Percentiles rank a stretch among this genome's conserved stretches.
Conservation (phyloP, 225 moss, liverwort and hornwort genomes). For the Pseudisothecium myosuroides region DNA sequence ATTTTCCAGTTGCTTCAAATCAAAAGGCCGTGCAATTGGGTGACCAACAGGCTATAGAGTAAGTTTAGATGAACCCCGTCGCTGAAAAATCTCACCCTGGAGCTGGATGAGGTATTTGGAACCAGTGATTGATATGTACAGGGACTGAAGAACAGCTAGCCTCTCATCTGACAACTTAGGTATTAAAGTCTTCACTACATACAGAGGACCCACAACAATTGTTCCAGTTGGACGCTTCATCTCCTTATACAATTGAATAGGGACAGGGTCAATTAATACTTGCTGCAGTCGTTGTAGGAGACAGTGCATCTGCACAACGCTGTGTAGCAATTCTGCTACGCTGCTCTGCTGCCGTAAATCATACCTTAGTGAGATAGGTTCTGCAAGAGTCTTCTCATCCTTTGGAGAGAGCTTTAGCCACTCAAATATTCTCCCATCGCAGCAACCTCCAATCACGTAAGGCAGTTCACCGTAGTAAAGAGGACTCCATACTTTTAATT, state of each 20-base stretch:
- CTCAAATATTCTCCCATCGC: background rate
- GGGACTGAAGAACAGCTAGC: background rate
- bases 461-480: background rate
- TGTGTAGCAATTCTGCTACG: background rate
- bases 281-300: background rate
- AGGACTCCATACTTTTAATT: background rate
- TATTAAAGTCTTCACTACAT: background rate
- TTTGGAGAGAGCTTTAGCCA: background rate
- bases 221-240: accelerated
- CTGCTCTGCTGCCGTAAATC: background rate
- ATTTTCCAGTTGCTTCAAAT: background rate
- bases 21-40: background rate
- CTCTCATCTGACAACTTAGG: background rate
- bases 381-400: background rate
- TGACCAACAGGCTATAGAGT: background rate
- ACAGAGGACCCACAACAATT: background rate
- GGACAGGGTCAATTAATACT: accelerated
- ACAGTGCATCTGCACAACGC: background rate
- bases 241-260: background rate
- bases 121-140: background rate
- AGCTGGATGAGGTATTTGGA: background rate
- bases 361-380: background rate
- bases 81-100: background rate
- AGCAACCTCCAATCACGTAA: slow-evolving; percentile 1
- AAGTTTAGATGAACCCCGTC: background rate